Evolutionary conservation across 1,139 yeast species (phyloP), one percentile per base, ranked within the genome.

Genomic region (Candida tropicalis): DNA sequence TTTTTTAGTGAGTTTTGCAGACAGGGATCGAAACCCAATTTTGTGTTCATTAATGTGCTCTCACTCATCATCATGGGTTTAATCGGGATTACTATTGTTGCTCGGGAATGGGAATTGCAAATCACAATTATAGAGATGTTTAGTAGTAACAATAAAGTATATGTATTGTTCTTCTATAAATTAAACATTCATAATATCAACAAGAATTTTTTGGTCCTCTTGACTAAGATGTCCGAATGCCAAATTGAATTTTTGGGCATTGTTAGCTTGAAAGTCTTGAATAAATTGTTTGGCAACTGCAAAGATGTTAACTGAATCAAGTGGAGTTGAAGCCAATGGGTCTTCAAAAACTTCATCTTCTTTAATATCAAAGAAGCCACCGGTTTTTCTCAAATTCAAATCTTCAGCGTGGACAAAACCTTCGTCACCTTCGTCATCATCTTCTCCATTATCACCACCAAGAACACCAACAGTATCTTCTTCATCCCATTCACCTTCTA

Each of bases 311-410:
- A 91, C 66, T 34, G 70, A 66, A 55, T 93, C 98, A 46, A 93
- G 68, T 1, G 96, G 84, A 2, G 90, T 84, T 40, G 84, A 82
- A 3, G 86, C 79, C 51, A 88, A 73, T 3, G 96, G 91, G 62
- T 93, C 97, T 56, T 90, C 97, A 20, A 75, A 77, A 5, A 87
- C 62, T 31, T 75, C 81, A 20, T 82, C 88, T 38, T 80, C 81
- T 15, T 69, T 77, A 26, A 66, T 67, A 35, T 65, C 73, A 42
- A 65, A 72, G 43, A 65, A 70, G 20, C 65, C 74, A 22, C 64
- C 73, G 4, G 62, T 53, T 36, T 56, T 67, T 51, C 71, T 68
- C 42, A 70, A 56, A 43, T 63, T 74, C 42, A 58, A 66, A 41
- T 73, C 51, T 40, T 47, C 51, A 16, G 42, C 34, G 13, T 45